phyloP scores from a whole-genome alignment of 768 basidiomycete species.

The Serpula lacrymans region DNA sequence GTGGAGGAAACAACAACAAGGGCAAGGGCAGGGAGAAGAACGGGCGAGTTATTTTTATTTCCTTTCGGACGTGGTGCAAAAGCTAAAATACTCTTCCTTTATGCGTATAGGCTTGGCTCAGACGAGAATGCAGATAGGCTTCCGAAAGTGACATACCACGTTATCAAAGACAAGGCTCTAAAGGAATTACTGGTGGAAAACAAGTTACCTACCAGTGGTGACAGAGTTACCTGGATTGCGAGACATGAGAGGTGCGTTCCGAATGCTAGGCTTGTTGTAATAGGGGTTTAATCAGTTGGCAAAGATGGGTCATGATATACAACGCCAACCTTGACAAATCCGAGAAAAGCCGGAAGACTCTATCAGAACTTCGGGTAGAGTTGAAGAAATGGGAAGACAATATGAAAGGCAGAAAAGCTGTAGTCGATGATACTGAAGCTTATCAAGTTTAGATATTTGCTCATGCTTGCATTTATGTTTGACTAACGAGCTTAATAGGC shows the following conservation, averaged over 20 bases:
- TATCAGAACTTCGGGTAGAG: slow-evolving; percentile 46
- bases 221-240: slow-evolving; percentile 45
- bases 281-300: too few relatives aligned
- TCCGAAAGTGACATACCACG: slow-evolving; percentile 64
- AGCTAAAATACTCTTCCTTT: slow-evolving; percentile 7
- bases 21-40: slow-evolving; percentile 41
- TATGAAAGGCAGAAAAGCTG: slow-evolving; percentile 31
- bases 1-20: slow-evolving; percentile 27
- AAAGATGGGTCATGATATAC: slow-evolving; percentile 65
- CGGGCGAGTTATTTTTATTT: slow-evolving; percentile 9
- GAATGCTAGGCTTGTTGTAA: slow-evolving; percentile 1
- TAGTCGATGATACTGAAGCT: slow-evolving; percentile 35
- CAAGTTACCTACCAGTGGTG: slow-evolving; percentile 49
- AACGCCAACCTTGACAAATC: slow-evolving; percentile 71
- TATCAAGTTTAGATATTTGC: slow-evolving; percentile 34
- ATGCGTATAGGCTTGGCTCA: slow-evolving; percentile 11
- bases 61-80: slow-evolving; percentile 6
- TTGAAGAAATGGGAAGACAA: slow-evolving; percentile 58
- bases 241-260: slow-evolving; percentile 57
- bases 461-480: not conserved
- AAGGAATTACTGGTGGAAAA: slow-evolving; percentile 53
- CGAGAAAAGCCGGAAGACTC: slow-evolving; percentile 39
- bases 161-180: slow-evolving; percentile 58
- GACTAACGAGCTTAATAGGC: slow-evolving; percentile 5
- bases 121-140: slow-evolving; percentile 43